Evolutionary conservation across 192 early-diverging fungal genomes (phyloP), one percentile per base, ranked within the genome.

Genomic region (Umbelopsis sp.): DNA sequence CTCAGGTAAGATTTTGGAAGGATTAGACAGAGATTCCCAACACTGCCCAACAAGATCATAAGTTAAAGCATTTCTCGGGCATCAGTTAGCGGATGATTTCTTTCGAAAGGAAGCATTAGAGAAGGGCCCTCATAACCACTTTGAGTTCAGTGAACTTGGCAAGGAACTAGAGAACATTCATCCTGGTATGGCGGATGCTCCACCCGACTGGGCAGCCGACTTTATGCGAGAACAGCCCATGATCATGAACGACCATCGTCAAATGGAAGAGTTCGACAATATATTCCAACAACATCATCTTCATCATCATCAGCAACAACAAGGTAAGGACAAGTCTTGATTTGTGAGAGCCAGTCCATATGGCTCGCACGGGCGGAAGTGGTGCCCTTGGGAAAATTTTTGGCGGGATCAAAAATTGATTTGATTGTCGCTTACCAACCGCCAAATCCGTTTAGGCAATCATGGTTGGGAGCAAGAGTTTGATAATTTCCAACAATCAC

Each of bases 101-200:
- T 72, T 91, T 29, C 81, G 77, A 22, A 67, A 77, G 4, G 79
- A 75, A 51, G 52, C 76, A 16, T 54, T 69, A n/a, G 52, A 38
- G 32, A 80, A 71, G 8, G 66, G 59, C 1, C 66, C 49, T 32
- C 68, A 72, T 21, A 84, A 81, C 26, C 53, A 80, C 32, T 96
- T 91, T 77, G 83, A 91, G 69, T 90, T 96, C 75, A 80, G 83
- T 41, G 89, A 90, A 17, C 85, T 96, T 80, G 77, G 74, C 53
- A 83, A 84, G 68, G 93, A 93, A 76, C 83, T 96, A 16, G 85
- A 88, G 44, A 69, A 70, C 7, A 82, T 90, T 16, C 84, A 83
- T 45, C 71, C 66, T 36, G 44, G 53, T 50, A 70, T 70, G 0
- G 17, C 54, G 8, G 41, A 49, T 17, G 21, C 66, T 8, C 67